Percentiles rank a stretch among this genome's conserved stretches.
Conservation (phyloP, 192 early-diverging fungal species). For the Neocallimastix lanati region DNA sequence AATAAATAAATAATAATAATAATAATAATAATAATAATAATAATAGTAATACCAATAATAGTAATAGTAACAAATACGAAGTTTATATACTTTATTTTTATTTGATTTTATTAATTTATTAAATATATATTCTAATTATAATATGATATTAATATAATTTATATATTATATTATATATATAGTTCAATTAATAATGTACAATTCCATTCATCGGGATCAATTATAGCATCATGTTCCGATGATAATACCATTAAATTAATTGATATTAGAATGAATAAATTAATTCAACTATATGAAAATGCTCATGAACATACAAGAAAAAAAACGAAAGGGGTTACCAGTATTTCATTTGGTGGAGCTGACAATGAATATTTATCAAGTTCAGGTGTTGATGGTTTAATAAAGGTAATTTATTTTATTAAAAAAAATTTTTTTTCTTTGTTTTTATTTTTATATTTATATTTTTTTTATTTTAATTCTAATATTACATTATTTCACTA, state of each 20-base stretch:
- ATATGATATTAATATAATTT: too few relatives aligned
- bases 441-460: too few relatives aligned
- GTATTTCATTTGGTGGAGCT: slow-evolving; percentile 28
- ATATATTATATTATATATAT: neutral
- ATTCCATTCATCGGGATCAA: slow-evolving; percentile 29
- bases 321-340: slow-evolving; percentile 27
- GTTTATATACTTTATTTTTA: too few relatives aligned
- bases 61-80: too few relatives aligned
- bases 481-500: too few relatives aligned
- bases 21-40: too few relatives aligned
- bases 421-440: too few relatives aligned
- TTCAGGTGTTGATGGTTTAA: slow-evolving; percentile 31
- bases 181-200: slow-evolving; percentile 11
- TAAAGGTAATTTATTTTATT: slow-evolving; percentile 16
- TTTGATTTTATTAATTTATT: too few relatives aligned
- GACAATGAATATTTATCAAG: slow-evolving; percentile 30
- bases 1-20: too few relatives aligned
- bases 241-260: slow-evolving; percentile 35
- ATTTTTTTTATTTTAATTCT: too few relatives aligned
- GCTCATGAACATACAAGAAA: slow-evolving; percentile 14
- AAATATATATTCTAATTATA: too few relatives aligned
- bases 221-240: slow-evolving; percentile 27
- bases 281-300: slow-evolving; percentile 36
- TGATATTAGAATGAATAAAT: slow-evolving; percentile 35
- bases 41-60: too few relatives aligned